Evolutionary conservation across 768 basidiomycete genomes (phyloP), one percentile per base, ranked within the genome.

Genomic region (Tulasnella sp.): DNA sequence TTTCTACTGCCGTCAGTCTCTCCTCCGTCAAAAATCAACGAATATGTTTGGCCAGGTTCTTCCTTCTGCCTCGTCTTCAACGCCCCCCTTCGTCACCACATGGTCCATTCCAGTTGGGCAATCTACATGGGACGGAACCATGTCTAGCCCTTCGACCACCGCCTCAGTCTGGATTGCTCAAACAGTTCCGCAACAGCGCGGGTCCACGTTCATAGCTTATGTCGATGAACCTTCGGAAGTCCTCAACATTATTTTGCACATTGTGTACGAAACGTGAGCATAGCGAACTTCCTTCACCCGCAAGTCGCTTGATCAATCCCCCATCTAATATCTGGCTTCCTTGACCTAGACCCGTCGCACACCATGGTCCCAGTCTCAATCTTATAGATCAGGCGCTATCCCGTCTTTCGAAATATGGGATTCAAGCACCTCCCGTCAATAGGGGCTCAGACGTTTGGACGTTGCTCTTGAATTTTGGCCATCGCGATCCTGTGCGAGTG

Each of bases 1-100:
- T 70, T 92, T 92, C 77, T 90, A 90, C 67, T 84, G 84, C 4
- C 86, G 90, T 68, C 73, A 76, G 0, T 73, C 80, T 48, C 66
- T 80, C 54, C 73, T 91, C 38, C 74, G 84, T 38, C 67, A 70
- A 2, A 76, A 74, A 11, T 91, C 89, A 11, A 71, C 74, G 29
- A 91, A 88, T 64, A 72, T 70, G 17, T 89, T 90, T 71, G 76
- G 78, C 50, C 72, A 75, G 4, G 76, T 82, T 44, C 71, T 92
- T n/a, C 47, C 29, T 43, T 17, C 34, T 7, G 34, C 7, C 5
- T 38, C 34, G 34, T 15, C 34, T 15, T 38, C 34, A 38, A 38
- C 15, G 34, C 34, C 34, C 7, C 34, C 34, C 15, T 38, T 38
- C 7, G 34, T 38, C 34, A 38, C 34, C 34, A 15, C 34, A 5